Percentiles rank a stretch among this genome's conserved stretches.
Evolutionary conservation across 768 basidiomycete species (phyloP).

Genomic region (Hericium coralloides): DNA sequence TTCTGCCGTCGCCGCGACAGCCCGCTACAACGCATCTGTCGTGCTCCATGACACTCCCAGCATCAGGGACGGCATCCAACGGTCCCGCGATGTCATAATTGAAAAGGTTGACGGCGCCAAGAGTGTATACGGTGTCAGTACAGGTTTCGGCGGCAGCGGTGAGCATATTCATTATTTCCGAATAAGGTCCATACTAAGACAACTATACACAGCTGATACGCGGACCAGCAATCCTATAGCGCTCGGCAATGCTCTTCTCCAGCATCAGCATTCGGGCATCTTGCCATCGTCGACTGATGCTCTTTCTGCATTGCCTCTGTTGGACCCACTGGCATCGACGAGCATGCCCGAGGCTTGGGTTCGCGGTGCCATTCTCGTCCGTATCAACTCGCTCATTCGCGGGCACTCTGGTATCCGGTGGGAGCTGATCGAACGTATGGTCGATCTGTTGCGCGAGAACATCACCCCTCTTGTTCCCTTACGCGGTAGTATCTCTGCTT

Average conservation of each 20-base stretch:
- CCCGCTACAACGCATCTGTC: conserved; percentile 51
- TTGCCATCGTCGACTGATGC: conserved; percentile 48
- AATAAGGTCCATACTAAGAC: conserved; percentile 8
- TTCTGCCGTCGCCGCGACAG: conserved; percentile 67
- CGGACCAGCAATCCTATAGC: conserved; percentile 65
- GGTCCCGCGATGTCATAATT: conserved; percentile 54
- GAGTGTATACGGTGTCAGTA: conserved; percentile 79
- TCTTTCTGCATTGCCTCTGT: conserved; percentile 53
- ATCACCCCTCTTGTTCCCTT: conserved; percentile 77
- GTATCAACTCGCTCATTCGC: conserved; percentile 83
- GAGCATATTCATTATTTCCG: conserved; percentile 4
- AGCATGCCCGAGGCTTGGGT: conserved; percentile 87
- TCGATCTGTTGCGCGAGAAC: conserved; percentile 56
- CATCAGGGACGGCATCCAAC: conserved; percentile 45
- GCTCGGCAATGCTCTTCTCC: conserved; percentile 76
- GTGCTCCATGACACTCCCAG: conserved; percentile 38
- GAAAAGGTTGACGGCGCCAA: conserved; percentile 58
- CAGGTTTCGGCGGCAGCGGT: conserved; percentile 84
- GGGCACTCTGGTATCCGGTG: conserved; percentile 83
- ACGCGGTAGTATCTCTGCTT: conserved; percentile 76
- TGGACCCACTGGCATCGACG: conserved; percentile 55
- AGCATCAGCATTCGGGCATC: conserved; percentile 74
- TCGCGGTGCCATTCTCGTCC: conserved; percentile 77
- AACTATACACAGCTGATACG: conserved; percentile 52
- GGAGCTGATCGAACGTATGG: conserved; percentile 75